Conservation (phyloP, 2,329 filamentous ascomycete species). For the Epichloe sibirici region DNA sequence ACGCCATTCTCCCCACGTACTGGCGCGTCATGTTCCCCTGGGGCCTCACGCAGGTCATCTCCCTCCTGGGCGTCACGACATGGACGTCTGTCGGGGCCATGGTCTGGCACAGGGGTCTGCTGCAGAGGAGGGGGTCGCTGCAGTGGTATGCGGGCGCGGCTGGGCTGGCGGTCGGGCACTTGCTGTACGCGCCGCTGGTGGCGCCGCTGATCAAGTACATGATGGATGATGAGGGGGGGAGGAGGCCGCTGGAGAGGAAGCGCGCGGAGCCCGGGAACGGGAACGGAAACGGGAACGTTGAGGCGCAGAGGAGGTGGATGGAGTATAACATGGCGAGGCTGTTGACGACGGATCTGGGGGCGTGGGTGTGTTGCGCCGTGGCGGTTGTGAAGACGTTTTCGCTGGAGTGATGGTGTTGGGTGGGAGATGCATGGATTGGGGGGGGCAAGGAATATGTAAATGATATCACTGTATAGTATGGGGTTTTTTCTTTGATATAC, state of each 20-base stretch:
- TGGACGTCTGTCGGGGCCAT: conserved; percentile 17
- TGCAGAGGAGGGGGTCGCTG: conserved; percentile 14
- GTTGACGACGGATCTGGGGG: conserved; percentile 21
- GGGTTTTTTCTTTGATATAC: too few relatives aligned
- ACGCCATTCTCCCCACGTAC: conserved; percentile 29
- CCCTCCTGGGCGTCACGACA: conserved; percentile 22
- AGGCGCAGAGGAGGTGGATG: conserved; percentile 20
- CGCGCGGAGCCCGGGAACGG: conserved; percentile 9
- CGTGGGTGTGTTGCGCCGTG: conserved; percentile 21
- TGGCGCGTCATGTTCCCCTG: conserved; percentile 28
- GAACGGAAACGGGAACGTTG: conserved; percentile 15
- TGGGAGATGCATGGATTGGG: background rate
- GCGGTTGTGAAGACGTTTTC: conserved; percentile 9
- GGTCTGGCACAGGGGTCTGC: conserved; percentile 11
- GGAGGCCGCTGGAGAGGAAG: conserved; percentile 7
- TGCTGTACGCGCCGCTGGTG: conserved; percentile 22
- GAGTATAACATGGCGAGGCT: conserved; percentile 19
- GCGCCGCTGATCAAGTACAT: conserved; percentile 20
- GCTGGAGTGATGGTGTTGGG: background rate
- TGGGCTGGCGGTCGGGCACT: conserved; percentile 18
- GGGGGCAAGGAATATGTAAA: background rate
- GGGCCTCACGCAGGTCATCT: conserved; percentile 22
- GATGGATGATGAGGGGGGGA: conserved; percentile 14
- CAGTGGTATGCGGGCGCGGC: conserved; percentile 22
- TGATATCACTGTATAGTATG: background rate